Evolutionary conservation across 1,284 basidiomycete species (phyloP).

Genomic region (Microbotryum silenes-acaulis): DNA sequence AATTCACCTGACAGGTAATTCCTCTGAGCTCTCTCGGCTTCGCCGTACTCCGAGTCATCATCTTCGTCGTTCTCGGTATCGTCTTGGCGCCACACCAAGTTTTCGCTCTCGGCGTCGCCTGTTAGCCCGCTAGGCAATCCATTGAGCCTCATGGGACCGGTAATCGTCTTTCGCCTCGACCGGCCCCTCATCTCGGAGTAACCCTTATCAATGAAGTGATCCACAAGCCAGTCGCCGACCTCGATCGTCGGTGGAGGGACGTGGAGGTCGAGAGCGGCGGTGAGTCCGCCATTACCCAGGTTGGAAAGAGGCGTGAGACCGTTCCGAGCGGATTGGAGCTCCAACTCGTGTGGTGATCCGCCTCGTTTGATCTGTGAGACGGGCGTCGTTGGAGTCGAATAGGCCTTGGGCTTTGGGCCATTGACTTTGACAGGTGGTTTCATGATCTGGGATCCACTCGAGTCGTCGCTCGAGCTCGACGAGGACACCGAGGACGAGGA

Average conservation of each 20-base stretch:
- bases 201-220: neutral
- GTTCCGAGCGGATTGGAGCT: neutral
- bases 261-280: slow-evolving; percentile 17
- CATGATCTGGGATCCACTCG: too few species aligned
- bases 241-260: slow-evolving; percentile 11
- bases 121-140: neutral
- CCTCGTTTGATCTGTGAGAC: slow-evolving; percentile 20
- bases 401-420: too few species aligned
- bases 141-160: neutral
- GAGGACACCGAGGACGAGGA: too few species aligned
- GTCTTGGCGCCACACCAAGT: neutral
- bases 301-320: slow-evolving; percentile 7
- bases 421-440: too few species aligned
- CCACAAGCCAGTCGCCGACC: neutral
- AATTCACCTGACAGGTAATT: slow-evolving; percentile 23
- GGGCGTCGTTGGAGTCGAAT: neutral
- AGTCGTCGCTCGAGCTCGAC: too few species aligned
- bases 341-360: slow-evolving; percentile 15
- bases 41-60: slow-evolving; percentile 11
- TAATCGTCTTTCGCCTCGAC: neutral
- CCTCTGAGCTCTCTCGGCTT: slow-evolving; percentile 1
- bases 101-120: neutral
- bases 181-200: neutral
- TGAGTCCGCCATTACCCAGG: slow-evolving; percentile 5
- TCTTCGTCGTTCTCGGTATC: slow-evolving; percentile 24